These are phyloP conservation scores for Yamadazyma laniorum DNA, from an alignment of 805 yeast genomes.

Conservation along the genomic window DNA sequence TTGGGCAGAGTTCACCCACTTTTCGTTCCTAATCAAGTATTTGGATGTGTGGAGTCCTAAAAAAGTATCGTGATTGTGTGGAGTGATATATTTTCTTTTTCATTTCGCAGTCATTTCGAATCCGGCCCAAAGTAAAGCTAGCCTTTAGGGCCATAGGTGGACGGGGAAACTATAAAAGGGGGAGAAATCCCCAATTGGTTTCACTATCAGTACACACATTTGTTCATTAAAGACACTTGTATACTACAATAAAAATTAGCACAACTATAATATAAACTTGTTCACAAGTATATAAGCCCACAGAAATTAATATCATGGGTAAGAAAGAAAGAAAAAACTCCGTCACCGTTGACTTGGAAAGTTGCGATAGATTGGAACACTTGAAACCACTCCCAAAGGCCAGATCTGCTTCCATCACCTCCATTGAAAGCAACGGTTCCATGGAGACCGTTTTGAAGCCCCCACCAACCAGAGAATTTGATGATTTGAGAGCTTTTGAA, in stretches of 20 bases:
- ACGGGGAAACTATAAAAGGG: conserved; percentile 1
- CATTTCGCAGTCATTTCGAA: conserved; percentile 4
- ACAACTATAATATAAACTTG: conserved; percentile 2
- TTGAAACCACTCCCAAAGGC: conserved; percentile 39
- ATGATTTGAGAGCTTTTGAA: conserved; percentile 61
- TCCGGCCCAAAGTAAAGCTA: too few species aligned
- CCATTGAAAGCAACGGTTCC: conserved; percentile 37
- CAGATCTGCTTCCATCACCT: conserved; percentile 38
- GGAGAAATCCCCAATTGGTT: background rate
- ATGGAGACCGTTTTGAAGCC: conserved; percentile 30
- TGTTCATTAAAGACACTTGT: too few species aligned
- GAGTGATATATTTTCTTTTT: conserved; percentile 14
- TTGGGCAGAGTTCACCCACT: too few species aligned
- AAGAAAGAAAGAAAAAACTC: conserved; percentile 28
- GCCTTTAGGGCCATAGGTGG: too few species aligned
- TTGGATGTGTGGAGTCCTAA: background rate
- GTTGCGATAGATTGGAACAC: conserved; percentile 37
- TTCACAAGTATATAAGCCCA: conserved; percentile 8
- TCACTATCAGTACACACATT: too few species aligned
- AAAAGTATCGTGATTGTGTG: conserved; percentile 10
- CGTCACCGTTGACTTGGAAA: conserved; percentile 34
- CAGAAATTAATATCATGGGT: conserved; percentile 18
- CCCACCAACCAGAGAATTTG: conserved; percentile 53
- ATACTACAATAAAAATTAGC: background rate
- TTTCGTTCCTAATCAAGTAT: background rate